These are phyloP conservation scores for Moniliophthora roreri DNA, from an alignment of 1,284 basidiomycete genomes.

Conservation along the genomic window DNA sequence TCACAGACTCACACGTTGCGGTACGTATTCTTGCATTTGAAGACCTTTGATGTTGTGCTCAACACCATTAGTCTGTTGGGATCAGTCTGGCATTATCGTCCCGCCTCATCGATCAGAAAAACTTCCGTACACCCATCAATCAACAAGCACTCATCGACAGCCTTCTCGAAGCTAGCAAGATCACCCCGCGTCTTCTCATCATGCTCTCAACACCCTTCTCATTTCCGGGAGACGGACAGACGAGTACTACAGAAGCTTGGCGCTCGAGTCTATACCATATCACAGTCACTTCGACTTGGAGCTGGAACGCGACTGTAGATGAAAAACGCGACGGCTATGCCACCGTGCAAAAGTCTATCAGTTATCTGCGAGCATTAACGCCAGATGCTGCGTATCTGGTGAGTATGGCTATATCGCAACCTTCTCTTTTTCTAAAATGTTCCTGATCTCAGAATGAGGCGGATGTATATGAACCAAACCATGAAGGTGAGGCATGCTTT, in stretches of 20 bases:
- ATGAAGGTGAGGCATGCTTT: neutral
- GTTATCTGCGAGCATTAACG: slow-evolving; percentile 21
- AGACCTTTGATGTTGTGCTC: no score
- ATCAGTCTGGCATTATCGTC: slow-evolving; percentile 39
- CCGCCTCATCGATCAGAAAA: slow-evolving; percentile 37
- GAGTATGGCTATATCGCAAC: slow-evolving; percentile 3
- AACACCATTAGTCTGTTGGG: slow-evolving; percentile 33
- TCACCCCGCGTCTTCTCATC: slow-evolving; percentile 20
- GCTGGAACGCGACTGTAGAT: slow-evolving; percentile 23
- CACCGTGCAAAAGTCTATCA: slow-evolving; percentile 19
- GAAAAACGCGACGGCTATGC: slow-evolving; percentile 19
- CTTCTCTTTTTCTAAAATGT: no score
- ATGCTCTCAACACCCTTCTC: slow-evolving; percentile 24
- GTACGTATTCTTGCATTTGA: slow-evolving; percentile 11
- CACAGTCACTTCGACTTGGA: slow-evolving; percentile 22
- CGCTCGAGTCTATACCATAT: slow-evolving; percentile 24
- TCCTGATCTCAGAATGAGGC: slow-evolving; percentile 11
- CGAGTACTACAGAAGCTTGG: slow-evolving; percentile 26
- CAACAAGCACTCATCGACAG: slow-evolving; percentile 33
- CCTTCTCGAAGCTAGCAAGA: slow-evolving; percentile 28
- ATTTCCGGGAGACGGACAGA: slow-evolving; percentile 18
- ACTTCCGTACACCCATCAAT: slow-evolving; percentile 30
- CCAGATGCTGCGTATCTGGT: slow-evolving; percentile 17
- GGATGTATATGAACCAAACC: slow-evolving; percentile 5
- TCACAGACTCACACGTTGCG: slow-evolving; percentile 27